Conservation (phyloP, 306 rosid species). For the Carpinus fangiana region DNA sequence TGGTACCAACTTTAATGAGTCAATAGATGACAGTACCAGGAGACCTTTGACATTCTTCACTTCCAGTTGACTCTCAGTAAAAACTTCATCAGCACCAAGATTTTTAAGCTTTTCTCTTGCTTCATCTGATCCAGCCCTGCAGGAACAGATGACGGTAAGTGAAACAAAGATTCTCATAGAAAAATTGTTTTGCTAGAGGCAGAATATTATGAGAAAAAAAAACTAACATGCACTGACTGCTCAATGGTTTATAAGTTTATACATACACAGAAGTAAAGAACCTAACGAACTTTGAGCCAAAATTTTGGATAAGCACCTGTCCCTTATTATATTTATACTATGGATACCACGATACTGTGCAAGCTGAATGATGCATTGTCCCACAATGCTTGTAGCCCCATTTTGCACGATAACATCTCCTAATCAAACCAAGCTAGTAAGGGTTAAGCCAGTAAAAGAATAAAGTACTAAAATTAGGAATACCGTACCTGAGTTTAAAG, state of each 20-base stretch:
- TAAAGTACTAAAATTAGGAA: conserved; percentile 1
- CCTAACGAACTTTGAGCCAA: conserved; percentile 18
- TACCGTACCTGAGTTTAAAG: conserved; percentile 65
- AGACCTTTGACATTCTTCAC: conserved; percentile 85
- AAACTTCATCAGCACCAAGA: conserved; percentile 86
- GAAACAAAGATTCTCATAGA: conserved; percentile 4
- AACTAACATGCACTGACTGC: background rate
- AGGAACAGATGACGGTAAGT: conserved; percentile 18
- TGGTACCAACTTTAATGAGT: conserved; percentile 20
- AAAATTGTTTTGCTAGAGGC: background rate
- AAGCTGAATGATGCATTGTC: conserved; percentile 93
- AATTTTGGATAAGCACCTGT: conserved; percentile 59
- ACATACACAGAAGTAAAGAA: conserved; percentile 13
- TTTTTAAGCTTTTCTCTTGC: conserved; percentile 70
- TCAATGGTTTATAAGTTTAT: background rate
- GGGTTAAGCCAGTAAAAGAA: conserved; percentile 9
- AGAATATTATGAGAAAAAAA: background rate
- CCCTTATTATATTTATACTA: conserved; percentile 71
- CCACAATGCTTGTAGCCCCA: conserved; percentile 98
- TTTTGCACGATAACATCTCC: conserved; percentile 93
- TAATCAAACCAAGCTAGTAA: conserved; percentile 31
- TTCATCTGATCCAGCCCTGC: conserved; percentile 73
- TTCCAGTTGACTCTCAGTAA: conserved; percentile 75
- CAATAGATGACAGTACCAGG: conserved; percentile 57
- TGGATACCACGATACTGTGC: conserved; percentile 69